Percentiles rank a stretch among this genome's conserved stretches.
Evolutionary conservation across 148 eudicot genomes (phyloP).

Genomic region (Camellia sinensis): DNA sequence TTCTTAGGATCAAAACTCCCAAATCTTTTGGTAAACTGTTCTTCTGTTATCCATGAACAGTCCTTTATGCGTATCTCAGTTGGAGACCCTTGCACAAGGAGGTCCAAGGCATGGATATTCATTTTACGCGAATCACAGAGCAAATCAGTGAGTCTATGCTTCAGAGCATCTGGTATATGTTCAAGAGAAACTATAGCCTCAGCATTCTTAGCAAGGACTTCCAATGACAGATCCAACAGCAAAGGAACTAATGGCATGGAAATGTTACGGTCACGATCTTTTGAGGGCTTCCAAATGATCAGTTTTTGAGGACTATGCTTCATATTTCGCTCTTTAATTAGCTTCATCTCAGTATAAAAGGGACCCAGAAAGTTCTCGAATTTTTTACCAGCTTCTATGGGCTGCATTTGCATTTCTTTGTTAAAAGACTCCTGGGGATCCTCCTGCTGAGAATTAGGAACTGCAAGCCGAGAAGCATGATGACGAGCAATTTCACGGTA

Average conservation of each 20-base stretch:
- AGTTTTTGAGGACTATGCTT: slow-evolving; percentile 7
- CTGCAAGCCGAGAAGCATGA: slow-evolving; percentile 20
- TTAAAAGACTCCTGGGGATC: slow-evolving; percentile 8
- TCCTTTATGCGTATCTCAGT: slow-evolving; percentile 33
- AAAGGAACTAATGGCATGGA: slow-evolving; percentile 22
- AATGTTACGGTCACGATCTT: background rate
- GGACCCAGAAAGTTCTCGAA: slow-evolving; percentile 16
- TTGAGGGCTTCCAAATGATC: slow-evolving; percentile 28
- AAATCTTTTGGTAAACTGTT: slow-evolving; percentile 23
- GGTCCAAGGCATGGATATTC: slow-evolving; percentile 20
- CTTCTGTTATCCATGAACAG: slow-evolving; percentile 30
- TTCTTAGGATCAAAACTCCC: slow-evolving; percentile 16
- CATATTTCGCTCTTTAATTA: slow-evolving; percentile 13
- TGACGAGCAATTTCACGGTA: background rate
- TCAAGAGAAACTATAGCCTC: slow-evolving; percentile 30
- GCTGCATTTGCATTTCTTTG: background rate
- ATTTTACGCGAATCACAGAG: slow-evolving; percentile 28
- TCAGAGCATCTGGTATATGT: slow-evolving; percentile 21
- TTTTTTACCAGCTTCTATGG: background rate
- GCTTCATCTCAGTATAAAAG: slow-evolving; percentile 18
- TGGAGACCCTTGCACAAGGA: slow-evolving; percentile 32
- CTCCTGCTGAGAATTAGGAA: background rate
- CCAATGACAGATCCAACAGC: slow-evolving; percentile 28
- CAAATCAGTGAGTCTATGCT: slow-evolving; percentile 21
- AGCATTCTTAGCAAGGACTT: slow-evolving; percentile 31